These are phyloP conservation scores for Fraxinus americana DNA, from an alignment of 257 asterid genomes.

Conservation along the genomic window DNA sequence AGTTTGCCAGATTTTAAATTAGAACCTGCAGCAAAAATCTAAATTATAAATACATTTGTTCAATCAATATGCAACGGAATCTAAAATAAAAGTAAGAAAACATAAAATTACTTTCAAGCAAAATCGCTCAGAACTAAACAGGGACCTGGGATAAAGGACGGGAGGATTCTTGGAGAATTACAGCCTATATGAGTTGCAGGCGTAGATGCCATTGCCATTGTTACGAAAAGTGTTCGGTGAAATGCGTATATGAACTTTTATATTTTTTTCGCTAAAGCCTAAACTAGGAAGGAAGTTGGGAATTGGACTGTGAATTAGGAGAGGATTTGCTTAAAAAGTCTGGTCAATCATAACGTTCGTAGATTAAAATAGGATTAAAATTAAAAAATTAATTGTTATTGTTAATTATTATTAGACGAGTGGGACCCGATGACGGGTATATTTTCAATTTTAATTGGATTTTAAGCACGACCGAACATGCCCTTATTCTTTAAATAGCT, in stretches of 20 bases:
- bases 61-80: background rate
- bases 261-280: background rate
- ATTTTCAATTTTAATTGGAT: too few relatives aligned
- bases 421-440: too few relatives aligned
- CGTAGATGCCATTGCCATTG: constrained; percentile 62
- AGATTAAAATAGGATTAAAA: too few relatives aligned
- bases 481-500: too few relatives aligned
- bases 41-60: background rate
- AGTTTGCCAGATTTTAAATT: constrained; percentile 29
- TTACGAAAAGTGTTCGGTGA: constrained; percentile 35
- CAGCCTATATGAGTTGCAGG: constrained; percentile 62
- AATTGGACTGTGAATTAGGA: too few relatives aligned
- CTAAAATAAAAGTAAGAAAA: constrained; percentile 2
- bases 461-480: too few relatives aligned
- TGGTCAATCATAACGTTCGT: too few relatives aligned
- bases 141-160: constrained; percentile 44
- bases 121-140: background rate
- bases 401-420: too few relatives aligned
- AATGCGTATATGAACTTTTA: constrained; percentile 29
- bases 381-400: too few relatives aligned
- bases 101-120: background rate
- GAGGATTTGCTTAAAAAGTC: too few relatives aligned
- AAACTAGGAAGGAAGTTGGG: too few relatives aligned
- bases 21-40: constrained; percentile 45
- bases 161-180: constrained; percentile 35